Base-by-base conservation (phyloP, 371 early-diverging fungal species). In the Mucor racemosus region DNA sequence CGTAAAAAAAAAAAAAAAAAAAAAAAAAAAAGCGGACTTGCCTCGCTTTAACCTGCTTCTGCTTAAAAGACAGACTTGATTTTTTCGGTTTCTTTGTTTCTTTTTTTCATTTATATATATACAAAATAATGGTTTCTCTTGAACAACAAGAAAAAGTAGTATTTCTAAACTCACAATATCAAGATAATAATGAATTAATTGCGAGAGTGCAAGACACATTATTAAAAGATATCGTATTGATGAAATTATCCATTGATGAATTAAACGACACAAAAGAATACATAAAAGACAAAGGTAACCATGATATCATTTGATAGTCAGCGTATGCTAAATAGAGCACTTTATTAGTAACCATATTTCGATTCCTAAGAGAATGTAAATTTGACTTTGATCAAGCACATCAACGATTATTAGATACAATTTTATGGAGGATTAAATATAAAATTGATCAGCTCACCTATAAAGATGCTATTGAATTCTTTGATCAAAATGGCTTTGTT, bases 361-460 rank as follows among this genome's bases (percentile, higher is more conserved):
- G 65, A 17, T 69, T 69, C 21, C 39, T 65, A 40, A 60, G 60
- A 57, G 70, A 60, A 15, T 35, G 41, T 21, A 34, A 55, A 46
- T 69, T 69, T 46, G 50, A 61, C 26, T 36, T 58, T 14, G 41
- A 69, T 7, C 21, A 44, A 38, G 58, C 71, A 17, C 34, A 58
- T n/a, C 60, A 63, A 14, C 42, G 68, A 41, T 31, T 79, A 19
- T 40, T 74, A 46, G 72, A 73, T 14, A 78, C 78, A 3, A 65
- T 82, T 35, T 59, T 46, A 26, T 82, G 82, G 82, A 66, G 82
- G 46, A 50, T 63, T 31, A 71, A 76, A 19, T 48, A 65, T 7
- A 19, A 58, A 8, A 60, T 82, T 40, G 66, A 56, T 7, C 50
- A 48, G 21, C 61, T 82, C 36, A 62, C 65, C 3, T 78, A 44